Percentiles rank a stretch among this genome's conserved stretches.
These are phyloP conservation scores for Colletotrichum eremochloae DNA, from an alignment of 2,329 filamentous ascomycete genomes.

Conservation along the genomic window DNA sequence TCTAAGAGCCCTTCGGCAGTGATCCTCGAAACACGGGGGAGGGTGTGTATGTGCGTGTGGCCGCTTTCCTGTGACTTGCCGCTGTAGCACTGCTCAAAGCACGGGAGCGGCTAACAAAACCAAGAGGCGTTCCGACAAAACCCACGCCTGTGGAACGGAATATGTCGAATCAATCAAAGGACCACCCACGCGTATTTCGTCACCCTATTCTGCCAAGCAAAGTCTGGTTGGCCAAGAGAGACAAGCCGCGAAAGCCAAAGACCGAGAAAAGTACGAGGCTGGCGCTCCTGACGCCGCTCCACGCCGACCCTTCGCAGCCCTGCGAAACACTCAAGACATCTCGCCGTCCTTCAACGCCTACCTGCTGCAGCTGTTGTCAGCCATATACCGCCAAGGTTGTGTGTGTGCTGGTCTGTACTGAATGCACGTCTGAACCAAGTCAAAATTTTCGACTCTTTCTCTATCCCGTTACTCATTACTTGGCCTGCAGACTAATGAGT, in stretches of 20 bases:
- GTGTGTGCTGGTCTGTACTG: neutral
- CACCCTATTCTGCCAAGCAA: conserved; percentile 29
- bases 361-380: neutral
- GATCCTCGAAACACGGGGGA: conserved; percentile 21
- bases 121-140: conserved; percentile 8
- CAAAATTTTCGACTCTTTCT: conserved; percentile 13
- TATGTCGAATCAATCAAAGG: conserved; percentile 25
- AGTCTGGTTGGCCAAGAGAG: conserved; percentile 16
- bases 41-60: too few species aligned
- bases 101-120: conserved; percentile 24
- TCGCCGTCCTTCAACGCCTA: neutral
- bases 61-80: neutral
- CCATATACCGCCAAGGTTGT: neutral
- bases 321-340: conserved; percentile 21
- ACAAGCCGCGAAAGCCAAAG: conserved; percentile 34
- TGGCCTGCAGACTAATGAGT: conserved; percentile 19
- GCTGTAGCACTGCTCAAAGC: conserved; percentile 27
- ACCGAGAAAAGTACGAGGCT: conserved; percentile 27
- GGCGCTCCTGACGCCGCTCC: conserved; percentile 13
- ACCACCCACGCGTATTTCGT: conserved; percentile 15
- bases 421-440: neutral
- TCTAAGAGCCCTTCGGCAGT: neutral
- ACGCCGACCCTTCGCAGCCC: conserved; percentile 9
- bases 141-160: conserved; percentile 20
- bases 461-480: conserved; percentile 1